Evolutionary conservation across 78 protist species (phyloP).

Genomic region (Pelomyxa schiedti): DNA sequence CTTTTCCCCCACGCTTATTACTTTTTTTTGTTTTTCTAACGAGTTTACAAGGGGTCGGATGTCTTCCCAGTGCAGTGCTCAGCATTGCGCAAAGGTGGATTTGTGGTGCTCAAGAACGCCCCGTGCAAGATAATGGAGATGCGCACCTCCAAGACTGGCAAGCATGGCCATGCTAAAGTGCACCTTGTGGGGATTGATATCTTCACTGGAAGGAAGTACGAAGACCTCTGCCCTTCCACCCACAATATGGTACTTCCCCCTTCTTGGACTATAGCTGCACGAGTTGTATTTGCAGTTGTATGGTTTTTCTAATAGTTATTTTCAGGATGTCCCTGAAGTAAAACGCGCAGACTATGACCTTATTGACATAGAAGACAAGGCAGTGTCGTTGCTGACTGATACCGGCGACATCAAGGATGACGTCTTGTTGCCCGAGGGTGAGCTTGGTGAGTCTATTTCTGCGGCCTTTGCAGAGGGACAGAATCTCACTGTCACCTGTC

Average conservation of each 20-base stretch:
- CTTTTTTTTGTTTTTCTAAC: no score
- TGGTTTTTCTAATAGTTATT: no score
- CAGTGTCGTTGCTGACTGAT: slow-evolving; percentile 14
- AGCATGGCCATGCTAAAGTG: slow-evolving; percentile 99
- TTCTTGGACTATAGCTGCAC: no score
- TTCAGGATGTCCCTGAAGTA: no score
- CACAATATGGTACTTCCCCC: slow-evolving; percentile 91
- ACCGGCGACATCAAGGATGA: slow-evolving; percentile 31
- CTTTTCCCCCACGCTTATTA: no score
- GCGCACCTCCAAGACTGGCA: slow-evolving; percentile 95
- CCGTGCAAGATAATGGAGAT: slow-evolving; percentile 58
- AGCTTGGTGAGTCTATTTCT: slow-evolving; percentile 30
- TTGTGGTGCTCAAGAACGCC: slow-evolving; percentile 41
- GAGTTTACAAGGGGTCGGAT: slow-evolving; percentile 19
- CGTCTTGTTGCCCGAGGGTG: slow-evolving; percentile 47
- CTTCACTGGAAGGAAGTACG: slow-evolving; percentile 93
- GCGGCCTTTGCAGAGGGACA: slow-evolving; percentile 14
- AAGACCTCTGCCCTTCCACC: slow-evolving; percentile 85
- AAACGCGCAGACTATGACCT: no score
- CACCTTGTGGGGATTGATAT: slow-evolving; percentile 83
- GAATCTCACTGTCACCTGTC: slow-evolving; percentile 25
- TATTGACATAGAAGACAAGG: slow-evolving; percentile 23
- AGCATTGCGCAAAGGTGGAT: slow-evolving; percentile 46
- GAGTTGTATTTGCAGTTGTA: no score
- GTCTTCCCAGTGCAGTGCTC: slow-evolving; percentile 52